A percentile compares a stretch with the other conserved stretches of the same genome.
Conservation (phyloP, 768 basidiomycete genomes). For the Hygrocybe coccinea region DNA sequence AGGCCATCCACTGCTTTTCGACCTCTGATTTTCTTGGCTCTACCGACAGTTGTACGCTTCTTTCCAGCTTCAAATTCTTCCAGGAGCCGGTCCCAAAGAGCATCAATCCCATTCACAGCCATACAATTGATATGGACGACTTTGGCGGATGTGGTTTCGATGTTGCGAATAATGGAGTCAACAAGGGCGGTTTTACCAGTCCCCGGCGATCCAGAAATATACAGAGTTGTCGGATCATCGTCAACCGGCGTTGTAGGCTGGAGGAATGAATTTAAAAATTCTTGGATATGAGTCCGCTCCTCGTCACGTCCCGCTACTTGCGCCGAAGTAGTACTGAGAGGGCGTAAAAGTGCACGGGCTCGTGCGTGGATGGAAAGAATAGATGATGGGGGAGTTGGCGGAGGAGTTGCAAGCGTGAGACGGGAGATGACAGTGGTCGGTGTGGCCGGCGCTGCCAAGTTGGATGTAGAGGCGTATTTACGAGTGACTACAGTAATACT, state of each 20-base stretch:
- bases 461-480: slow-evolving; percentile 47
- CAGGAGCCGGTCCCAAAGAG: slow-evolving; percentile 63
- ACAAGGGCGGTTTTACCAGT: slow-evolving; percentile 89
- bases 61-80: slow-evolving; percentile 45
- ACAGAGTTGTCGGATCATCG: slow-evolving; percentile 45
- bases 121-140: slow-evolving; percentile 74
- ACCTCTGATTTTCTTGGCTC: slow-evolving; percentile 42
- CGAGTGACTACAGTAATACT: slow-evolving; percentile 24
- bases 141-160: slow-evolving; percentile 36
- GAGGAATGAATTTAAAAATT: slow-evolving; percentile 58
- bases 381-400: slow-evolving; percentile 51
- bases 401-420: slow-evolving; percentile 53
- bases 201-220: slow-evolving; percentile 90
- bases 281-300: slow-evolving; percentile 54
- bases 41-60: slow-evolving; percentile 32
- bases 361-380: slow-evolving; percentile 52
- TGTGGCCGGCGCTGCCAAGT: slow-evolving; percentile 37
- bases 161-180: slow-evolving; percentile 51
- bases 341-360: slow-evolving; percentile 64
- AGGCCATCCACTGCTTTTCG: slow-evolving; percentile 45
- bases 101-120: slow-evolving; percentile 62
- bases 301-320: slow-evolving; percentile 63
- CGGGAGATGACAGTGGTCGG: slow-evolving; percentile 41
- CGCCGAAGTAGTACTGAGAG: slow-evolving; percentile 54
- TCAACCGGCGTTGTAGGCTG: slow-evolving; percentile 24